A percentile compares a stretch with the other conserved stretches of the same genome.
phyloP scores from a whole-genome alignment of 345 rosid species.

The Melaleuca quinquenervia region DNA sequence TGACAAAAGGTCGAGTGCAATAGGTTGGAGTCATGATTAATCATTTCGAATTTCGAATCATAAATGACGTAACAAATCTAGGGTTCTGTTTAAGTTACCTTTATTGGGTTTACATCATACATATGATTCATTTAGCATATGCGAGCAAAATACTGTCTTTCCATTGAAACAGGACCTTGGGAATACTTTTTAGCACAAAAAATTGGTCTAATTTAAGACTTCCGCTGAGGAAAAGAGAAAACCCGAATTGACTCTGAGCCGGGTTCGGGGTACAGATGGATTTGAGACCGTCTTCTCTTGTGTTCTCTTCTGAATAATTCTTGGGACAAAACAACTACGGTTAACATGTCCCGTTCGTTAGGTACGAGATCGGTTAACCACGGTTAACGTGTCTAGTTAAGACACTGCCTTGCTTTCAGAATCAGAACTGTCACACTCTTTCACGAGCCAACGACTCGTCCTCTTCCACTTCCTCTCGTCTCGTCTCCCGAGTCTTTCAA shows the following conservation, averaged over 20 bases:
- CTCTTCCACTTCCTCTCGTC: background rate
- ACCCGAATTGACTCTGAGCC: too few relatives aligned
- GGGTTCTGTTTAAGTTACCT: too few relatives aligned
- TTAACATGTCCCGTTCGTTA: background rate
- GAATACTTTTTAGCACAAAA: background rate
- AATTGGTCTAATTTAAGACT: background rate
- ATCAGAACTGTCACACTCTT: background rate
- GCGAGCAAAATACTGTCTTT: background rate
- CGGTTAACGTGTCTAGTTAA: background rate
- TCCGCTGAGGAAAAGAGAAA: too few relatives aligned
- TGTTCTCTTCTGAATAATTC: background rate
- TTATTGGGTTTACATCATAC: background rate
- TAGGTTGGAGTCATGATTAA: background rate
- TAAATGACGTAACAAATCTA: too few relatives aligned
- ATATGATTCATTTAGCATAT: background rate
- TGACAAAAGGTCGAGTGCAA: background rate
- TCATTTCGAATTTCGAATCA: background rate
- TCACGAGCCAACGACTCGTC: background rate
- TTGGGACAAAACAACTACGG: background rate
- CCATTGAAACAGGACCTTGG: background rate
- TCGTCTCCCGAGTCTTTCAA: background rate
- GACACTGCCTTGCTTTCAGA: background rate
- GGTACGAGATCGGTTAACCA: background rate
- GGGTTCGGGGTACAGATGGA: background rate
- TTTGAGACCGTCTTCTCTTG: background rate